Conservation (phyloP, 169 alveolate species). For the Ichthyophthirius multifiliis region DNA sequence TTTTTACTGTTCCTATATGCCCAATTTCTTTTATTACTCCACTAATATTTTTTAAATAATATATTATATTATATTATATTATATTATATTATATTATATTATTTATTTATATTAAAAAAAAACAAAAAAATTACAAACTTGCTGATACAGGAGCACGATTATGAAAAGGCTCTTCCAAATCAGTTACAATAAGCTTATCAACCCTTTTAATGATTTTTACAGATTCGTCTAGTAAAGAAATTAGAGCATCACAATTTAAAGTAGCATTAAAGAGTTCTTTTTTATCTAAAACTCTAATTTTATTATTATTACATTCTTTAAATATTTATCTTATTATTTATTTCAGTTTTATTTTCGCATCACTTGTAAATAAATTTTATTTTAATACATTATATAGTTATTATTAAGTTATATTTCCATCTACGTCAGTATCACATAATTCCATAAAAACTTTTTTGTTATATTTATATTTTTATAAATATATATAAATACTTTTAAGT, state of each 20-base stretch:
- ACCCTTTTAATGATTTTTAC: constrained; percentile 21
- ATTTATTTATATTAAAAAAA: neutral
- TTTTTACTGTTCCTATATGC: constrained; percentile 5
- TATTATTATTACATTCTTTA: constrained; percentile 27
- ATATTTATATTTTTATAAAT: too few species aligned
- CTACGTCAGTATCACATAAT: constrained; percentile 35
- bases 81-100: neutral
- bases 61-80: neutral
- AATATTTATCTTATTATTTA: constrained; percentile 14
- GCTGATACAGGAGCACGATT: constrained; percentile 47
- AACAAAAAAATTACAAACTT: neutral
- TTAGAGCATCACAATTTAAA: neutral
- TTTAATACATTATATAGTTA: constrained; percentile 35
- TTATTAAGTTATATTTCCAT: constrained; percentile 20
- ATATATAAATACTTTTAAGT: constrained; percentile 1
- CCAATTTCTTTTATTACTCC: constrained; percentile 37
- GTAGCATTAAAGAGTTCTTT: constrained; percentile 26
- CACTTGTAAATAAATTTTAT: constrained; percentile 10
- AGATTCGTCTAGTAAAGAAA: constrained; percentile 12
- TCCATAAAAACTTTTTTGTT: constrained; percentile 18
- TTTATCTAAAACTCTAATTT: constrained; percentile 25
- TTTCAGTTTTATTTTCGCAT: constrained; percentile 37
- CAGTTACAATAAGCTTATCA: constrained; percentile 38
- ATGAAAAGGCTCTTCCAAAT: constrained; percentile 39
- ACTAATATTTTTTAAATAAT: too few species aligned